These are phyloP conservation scores for Pyropia haitanensis DNA, from an alignment of 23 red algal genomes.

Conservation along the genomic window DNA sequence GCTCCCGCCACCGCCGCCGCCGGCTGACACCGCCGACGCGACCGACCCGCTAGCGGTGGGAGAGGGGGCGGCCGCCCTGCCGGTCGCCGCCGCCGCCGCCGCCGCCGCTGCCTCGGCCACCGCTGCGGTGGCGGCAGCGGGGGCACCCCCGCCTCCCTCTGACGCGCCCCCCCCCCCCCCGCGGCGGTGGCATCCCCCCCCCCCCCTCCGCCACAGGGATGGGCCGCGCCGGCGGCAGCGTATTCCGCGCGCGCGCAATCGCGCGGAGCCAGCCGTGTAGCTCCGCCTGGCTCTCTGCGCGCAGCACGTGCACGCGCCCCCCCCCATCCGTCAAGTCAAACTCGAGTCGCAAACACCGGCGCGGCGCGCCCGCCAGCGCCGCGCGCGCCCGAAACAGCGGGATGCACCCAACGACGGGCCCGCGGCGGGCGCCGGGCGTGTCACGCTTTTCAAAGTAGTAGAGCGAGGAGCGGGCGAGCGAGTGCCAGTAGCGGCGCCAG, in stretches of 20 bases:
- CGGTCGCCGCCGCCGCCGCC: not conserved
- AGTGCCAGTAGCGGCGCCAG: constrained; percentile 84
- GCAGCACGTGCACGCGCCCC: constrained; percentile 41
- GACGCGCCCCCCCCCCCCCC: too few relatives aligned
- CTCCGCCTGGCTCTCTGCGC: constrained; percentile 35
- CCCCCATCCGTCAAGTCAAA: constrained; percentile 50
- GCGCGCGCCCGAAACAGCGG: constrained; percentile 62
- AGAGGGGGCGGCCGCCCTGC: not conserved
- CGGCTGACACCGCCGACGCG: not conserved
- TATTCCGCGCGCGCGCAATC: constrained; percentile 47
- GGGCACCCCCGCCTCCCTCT: too few relatives aligned
- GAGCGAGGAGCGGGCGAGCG: constrained; percentile 64
- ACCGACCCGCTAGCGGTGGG: too few relatives aligned
- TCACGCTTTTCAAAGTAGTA: constrained; percentile 47
- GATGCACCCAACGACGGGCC: constrained; percentile 58
- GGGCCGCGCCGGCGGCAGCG: constrained; percentile 58
- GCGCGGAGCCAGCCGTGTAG: constrained; percentile 49
- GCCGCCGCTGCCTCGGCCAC: not conserved
- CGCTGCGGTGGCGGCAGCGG: not conserved
- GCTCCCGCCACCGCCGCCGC: not conserved
- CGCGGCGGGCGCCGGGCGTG: constrained; percentile 31
- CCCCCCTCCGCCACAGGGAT: not conserved
- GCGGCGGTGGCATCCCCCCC: too few relatives aligned
- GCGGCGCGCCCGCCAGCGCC: constrained; percentile 20
- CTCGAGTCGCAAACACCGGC: constrained; percentile 21